Conservation (phyloP, 768 basidiomycete genomes). For the Termitomyces sp. region DNA sequence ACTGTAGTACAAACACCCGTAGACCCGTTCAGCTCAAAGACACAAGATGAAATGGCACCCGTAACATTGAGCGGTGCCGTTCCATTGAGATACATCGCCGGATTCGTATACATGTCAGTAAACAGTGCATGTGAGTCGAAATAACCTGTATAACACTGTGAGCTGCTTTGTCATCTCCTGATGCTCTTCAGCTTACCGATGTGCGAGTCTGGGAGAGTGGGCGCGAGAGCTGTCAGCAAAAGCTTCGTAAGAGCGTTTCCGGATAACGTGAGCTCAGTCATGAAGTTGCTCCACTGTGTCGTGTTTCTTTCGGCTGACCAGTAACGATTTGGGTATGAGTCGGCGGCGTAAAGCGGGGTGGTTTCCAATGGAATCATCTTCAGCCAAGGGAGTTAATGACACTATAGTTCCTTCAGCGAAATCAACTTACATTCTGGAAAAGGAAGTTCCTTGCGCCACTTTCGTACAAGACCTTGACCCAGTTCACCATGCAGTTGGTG, state of each 20-base stretch:
- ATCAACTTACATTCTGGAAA: slow-evolving; percentile 60
- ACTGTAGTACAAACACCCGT: slow-evolving; percentile 32
- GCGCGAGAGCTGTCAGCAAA: slow-evolving; percentile 48
- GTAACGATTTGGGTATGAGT: slow-evolving; percentile 49
- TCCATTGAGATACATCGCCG: slow-evolving; percentile 57
- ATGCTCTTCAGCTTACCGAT: slow-evolving; percentile 40
- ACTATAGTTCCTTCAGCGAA: background rate
- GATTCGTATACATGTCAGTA: slow-evolving; percentile 53
- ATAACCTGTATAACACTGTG: slow-evolving; percentile 33
- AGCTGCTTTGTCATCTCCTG: background rate
- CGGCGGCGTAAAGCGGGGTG: slow-evolving; percentile 43
- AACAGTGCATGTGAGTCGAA: slow-evolving; percentile 66
- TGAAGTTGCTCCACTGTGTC: slow-evolving; percentile 56
- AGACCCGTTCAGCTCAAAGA: slow-evolving; percentile 31
- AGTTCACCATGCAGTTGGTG: slow-evolving; percentile 55
- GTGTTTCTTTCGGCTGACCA: slow-evolving; percentile 52
- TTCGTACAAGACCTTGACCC: slow-evolving; percentile 54
- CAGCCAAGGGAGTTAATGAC: background rate
- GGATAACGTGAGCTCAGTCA: slow-evolving; percentile 49
- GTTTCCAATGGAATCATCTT: slow-evolving; percentile 60
- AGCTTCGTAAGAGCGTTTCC: slow-evolving; percentile 53
- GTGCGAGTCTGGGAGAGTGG: slow-evolving; percentile 50
- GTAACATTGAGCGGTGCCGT: slow-evolving; percentile 62
- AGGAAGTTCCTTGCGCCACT: slow-evolving; percentile 66
- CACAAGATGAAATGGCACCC: slow-evolving; percentile 48